Percentiles rank a stretch among this genome's conserved stretches.
Evolutionary conservation across 2,329 filamentous ascomycete genomes (phyloP).

Genomic region (Lasiodiplodia citricola): DNA sequence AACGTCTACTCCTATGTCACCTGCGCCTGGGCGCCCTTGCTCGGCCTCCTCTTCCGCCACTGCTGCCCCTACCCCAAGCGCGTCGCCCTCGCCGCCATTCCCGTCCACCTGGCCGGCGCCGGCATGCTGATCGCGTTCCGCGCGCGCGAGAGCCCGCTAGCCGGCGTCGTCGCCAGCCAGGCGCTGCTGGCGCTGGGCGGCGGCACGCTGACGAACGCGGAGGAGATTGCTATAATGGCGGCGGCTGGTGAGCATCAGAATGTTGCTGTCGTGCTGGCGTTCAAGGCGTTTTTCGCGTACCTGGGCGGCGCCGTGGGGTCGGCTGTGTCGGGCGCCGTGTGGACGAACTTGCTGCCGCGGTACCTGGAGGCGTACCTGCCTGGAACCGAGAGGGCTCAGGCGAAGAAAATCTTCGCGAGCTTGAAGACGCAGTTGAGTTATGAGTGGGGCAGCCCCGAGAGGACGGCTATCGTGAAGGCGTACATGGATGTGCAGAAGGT

Average conservation of each 20-base stretch:
- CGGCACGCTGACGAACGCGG: neutral
- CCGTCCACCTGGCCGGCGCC: neutral
- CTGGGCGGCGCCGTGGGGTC: conserved; percentile 51
- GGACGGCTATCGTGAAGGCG: conserved; percentile 44
- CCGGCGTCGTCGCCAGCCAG: neutral
- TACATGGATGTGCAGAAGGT: conserved; percentile 39
- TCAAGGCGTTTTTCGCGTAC: conserved; percentile 55
- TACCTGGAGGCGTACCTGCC: conserved; percentile 55
- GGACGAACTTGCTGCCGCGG: conserved; percentile 62
- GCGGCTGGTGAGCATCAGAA: too few species aligned
- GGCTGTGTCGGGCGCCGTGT: conserved; percentile 66
- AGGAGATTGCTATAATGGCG: neutral
- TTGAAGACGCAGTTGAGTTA: conserved; percentile 61
- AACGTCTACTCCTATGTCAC: conserved; percentile 30
- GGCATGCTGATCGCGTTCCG: neutral
- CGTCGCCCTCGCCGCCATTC: neutral
- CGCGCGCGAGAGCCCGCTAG: neutral
- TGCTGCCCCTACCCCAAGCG: neutral
- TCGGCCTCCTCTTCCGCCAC: conserved; percentile 29
- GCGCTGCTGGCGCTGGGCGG: too few species aligned
- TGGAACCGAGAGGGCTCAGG: conserved; percentile 39
- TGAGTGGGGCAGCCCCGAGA: conserved; percentile 52
- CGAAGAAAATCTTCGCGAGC: conserved; percentile 56
- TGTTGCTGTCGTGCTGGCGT: neutral
- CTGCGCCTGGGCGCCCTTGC: conserved; percentile 26